Base-by-base conservation (phyloP, 768 basidiomycete species). In the Lactarius sanguifluus region DNA sequence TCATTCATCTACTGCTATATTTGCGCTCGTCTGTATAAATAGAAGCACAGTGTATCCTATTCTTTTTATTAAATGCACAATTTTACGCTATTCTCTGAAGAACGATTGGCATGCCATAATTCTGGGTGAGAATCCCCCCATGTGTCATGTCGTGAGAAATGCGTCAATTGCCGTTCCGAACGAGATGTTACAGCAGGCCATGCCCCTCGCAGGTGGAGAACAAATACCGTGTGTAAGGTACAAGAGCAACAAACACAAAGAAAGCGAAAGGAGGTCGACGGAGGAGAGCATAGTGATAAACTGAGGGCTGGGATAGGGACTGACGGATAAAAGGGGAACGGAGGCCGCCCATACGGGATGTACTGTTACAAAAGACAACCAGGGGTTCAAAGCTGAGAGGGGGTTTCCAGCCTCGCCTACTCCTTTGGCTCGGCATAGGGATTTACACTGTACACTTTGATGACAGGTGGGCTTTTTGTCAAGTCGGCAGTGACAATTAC, bases 401-500 rank as follows among this genome's bases (percentile, higher is more conserved):
- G 18, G n/a, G 57, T 57, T 32, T 52, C 47, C 20, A 38, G 30
- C 58, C 30, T 64, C 20, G 41, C 32, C 67, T 72, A 64, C 66
- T 81, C 81, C 76, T 83, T 84, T 69, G 79, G 77, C 67, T 83
- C 83, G 50, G 92, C 88, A 76, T 92, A 96, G 9, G 94, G 94
- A 75, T 95, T 95, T 73, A 94, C 91, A 72, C 93, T 94, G 82
- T 95, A 95, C 64, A 98, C 94, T 78, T 97, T 96, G 82, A 98
- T 91, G 73, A 98, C 92, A 5, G 95, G 95, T 47, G 95, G 95
- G 71, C 91, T 94, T 85, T 96, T 97, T 68, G 93, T 94, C 71
- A 96, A 79, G 76, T 98, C 95, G 38, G 94, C 94, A 50, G 94
- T 96, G 71, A 97, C 89, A 73, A 97, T 96, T 71, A 96, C 94